These are phyloP conservation scores for Rhizopogon sp. DNA, from an alignment of 768 basidiomycete genomes.

Conservation along the genomic window DNA sequence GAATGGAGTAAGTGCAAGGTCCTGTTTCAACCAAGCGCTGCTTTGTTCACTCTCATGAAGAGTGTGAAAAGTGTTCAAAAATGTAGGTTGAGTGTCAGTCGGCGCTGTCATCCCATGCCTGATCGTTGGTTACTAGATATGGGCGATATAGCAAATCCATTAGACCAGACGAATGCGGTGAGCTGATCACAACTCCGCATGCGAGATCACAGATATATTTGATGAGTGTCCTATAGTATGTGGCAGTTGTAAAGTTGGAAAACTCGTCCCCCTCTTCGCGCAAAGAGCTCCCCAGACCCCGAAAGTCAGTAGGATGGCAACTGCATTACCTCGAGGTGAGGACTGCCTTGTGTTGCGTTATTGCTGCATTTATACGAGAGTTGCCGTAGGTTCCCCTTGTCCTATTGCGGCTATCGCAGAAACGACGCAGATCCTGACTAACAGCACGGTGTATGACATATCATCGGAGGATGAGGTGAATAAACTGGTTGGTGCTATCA, in stretches of 20 bases:
- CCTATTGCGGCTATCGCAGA: background rate
- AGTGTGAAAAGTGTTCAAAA: slow-evolving; percentile 59
- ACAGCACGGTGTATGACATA: background rate
- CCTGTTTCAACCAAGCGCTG: slow-evolving; percentile 3
- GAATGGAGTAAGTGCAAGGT: slow-evolving; percentile 57
- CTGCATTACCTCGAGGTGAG: slow-evolving; percentile 41
- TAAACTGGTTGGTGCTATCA: slow-evolving; percentile 11
- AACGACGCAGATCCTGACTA: background rate
- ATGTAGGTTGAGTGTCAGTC: slow-evolving; percentile 36
- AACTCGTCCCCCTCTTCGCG: slow-evolving; percentile 52
- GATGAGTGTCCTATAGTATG: slow-evolving; percentile 41
- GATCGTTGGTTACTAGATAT: slow-evolving; percentile 40
- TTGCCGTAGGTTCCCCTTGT: slow-evolving; percentile 13
- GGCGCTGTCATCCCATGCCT: background rate
- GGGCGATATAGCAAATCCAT: slow-evolving; percentile 75
- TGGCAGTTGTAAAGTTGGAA: slow-evolving; percentile 58
- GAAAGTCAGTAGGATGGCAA: slow-evolving; percentile 39
- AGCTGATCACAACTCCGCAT: slow-evolving; percentile 17
- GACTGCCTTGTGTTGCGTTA: background rate
- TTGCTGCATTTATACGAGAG: background rate
- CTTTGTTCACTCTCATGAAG: slow-evolving; percentile 26
- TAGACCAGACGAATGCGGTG: slow-evolving; percentile 57
- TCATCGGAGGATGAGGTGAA: slow-evolving; percentile 5
- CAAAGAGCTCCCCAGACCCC: slow-evolving; percentile 30
- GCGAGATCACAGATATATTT: background rate